These are phyloP conservation scores for Syncephalastrum monosporum DNA, from an alignment of 371 early-diverging fungal species.

Conservation along the genomic window DNA sequence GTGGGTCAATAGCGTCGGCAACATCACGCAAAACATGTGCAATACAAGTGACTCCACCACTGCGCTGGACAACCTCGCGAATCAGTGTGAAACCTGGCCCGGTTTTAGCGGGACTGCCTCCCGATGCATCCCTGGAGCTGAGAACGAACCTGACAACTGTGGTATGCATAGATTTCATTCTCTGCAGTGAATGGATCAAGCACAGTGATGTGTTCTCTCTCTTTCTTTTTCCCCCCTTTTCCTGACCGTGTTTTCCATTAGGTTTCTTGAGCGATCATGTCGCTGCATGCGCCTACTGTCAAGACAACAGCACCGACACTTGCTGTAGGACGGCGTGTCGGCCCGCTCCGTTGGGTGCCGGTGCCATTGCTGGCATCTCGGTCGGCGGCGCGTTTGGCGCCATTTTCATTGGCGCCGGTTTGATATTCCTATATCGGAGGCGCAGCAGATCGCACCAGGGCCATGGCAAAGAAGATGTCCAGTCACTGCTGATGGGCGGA, in stretches of 20 bases:
- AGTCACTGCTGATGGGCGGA: too few species aligned
- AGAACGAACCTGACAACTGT: conserved; percentile 41
- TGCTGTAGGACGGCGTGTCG: conserved; percentile 25
- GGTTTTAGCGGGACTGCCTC: conserved; percentile 26
- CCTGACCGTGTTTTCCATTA: conserved; percentile 1
- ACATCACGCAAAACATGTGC: conserved; percentile 19
- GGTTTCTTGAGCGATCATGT: conserved; percentile 22
- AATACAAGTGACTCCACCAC: conserved; percentile 12
- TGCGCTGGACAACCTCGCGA: conserved; percentile 7
- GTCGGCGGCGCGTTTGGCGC: conserved; percentile 6
- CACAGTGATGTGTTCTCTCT: too few species aligned
- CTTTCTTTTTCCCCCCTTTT: not conserved
- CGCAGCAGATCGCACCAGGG: too few species aligned
- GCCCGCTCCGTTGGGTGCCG: conserved; percentile 14
- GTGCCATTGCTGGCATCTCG: conserved; percentile 6
- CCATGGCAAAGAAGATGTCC: too few species aligned
- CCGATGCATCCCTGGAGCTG: conserved; percentile 36
- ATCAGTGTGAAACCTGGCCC: conserved; percentile 29
- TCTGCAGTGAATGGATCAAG: not conserved
- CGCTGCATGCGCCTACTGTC: conserved; percentile 29
- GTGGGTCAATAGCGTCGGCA: conserved; percentile 24
- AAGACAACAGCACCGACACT: conserved; percentile 12
- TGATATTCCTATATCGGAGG: too few species aligned
- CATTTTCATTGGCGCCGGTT: conserved; percentile 9
- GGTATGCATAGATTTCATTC: conserved; percentile 18